Evolutionary conservation across 331 rosid genomes (phyloP).

Genomic region (Malus hybrid): DNA sequence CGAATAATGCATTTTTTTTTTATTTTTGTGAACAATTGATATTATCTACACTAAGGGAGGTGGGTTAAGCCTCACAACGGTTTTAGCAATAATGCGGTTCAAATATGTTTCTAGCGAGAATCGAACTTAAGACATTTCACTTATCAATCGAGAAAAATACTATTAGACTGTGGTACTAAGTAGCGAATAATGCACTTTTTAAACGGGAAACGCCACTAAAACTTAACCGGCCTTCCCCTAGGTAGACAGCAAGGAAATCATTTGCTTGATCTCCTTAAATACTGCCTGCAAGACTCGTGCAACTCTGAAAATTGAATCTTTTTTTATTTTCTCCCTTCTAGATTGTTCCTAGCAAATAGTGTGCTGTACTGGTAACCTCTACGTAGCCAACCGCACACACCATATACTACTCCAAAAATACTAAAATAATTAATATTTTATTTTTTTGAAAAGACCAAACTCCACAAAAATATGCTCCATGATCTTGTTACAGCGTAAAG

Average conservation of each 20-base stretch:
- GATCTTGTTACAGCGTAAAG: neutral
- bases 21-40: too few species aligned
- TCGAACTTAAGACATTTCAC: fast-evolving
- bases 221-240: too few species aligned
- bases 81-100: too few species aligned
- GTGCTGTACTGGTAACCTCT: neutral
- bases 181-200: fast-evolving
- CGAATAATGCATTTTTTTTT: too few species aligned
- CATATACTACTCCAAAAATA: constrained; percentile 12
- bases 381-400: neutral
- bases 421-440: neutral
- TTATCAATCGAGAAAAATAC: fast-evolving
- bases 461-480: neutral
- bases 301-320: constrained; percentile 24
- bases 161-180: fast-evolving
- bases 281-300: constrained; percentile 51
- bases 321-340: constrained; percentile 15
- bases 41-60: too few species aligned
- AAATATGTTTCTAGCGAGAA: fast-evolving
- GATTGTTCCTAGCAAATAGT: constrained; percentile 21
- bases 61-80: too few species aligned
- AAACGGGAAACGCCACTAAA: neutral
- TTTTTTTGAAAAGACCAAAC: neutral
- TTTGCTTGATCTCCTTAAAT: neutral
- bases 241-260: neutral